A percentile compares a stretch with the other conserved stretches of the same genome.
phyloP scores from a whole-genome alignment of 176 grass and related monocot genomes.

The Musa acuminata region DNA sequence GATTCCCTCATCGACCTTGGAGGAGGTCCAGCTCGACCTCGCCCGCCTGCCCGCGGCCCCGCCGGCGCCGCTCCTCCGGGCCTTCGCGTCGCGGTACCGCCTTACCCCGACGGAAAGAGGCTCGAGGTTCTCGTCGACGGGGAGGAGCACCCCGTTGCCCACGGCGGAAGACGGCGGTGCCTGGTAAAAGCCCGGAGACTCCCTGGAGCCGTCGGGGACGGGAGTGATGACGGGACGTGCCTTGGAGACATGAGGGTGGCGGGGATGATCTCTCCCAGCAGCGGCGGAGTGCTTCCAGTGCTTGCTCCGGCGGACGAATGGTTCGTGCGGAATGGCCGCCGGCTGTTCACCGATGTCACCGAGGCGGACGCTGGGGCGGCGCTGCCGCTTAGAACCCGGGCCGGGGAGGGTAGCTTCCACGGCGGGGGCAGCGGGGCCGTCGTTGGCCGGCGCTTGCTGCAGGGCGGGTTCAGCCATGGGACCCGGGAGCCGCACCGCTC shows the following conservation, averaged over 20 bases:
- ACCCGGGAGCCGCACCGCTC: neutral
- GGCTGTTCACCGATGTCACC: slow-evolving; percentile 16
- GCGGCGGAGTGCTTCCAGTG: neutral
- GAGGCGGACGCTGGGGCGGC: slow-evolving; percentile 52
- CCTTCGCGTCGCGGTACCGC: neutral
- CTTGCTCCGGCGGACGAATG: slow-evolving; percentile 32
- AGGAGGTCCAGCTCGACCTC: slow-evolving; percentile 5
- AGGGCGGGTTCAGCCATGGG: slow-evolving; percentile 24
- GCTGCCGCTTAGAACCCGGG: slow-evolving; percentile 34
- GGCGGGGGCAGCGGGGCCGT: neutral
- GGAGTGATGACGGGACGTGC: slow-evolving; percentile 9
- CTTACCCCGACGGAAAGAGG: neutral
- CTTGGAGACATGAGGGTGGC: slow-evolving; percentile 14
- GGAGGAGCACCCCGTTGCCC: slow-evolving; percentile 16
- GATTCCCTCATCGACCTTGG: slow-evolving; percentile 1
- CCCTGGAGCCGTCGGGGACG: slow-evolving; percentile 4
- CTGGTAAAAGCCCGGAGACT: slow-evolving; percentile 3
- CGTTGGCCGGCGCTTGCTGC: slow-evolving; percentile 4
- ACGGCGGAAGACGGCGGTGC: slow-evolving; percentile 19
- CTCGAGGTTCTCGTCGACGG: slow-evolving; percentile 6
- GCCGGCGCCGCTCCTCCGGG: neutral
- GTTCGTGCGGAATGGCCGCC: slow-evolving; percentile 26
- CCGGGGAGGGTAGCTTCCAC: neutral
- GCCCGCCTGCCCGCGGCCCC: neutral
- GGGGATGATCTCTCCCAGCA: neutral